A percentile compares a stretch with the other conserved stretches of the same genome.
Evolutionary conservation across 75 land plant genomes (phyloP).

Genomic region (Isoetes taiwanensis): DNA sequence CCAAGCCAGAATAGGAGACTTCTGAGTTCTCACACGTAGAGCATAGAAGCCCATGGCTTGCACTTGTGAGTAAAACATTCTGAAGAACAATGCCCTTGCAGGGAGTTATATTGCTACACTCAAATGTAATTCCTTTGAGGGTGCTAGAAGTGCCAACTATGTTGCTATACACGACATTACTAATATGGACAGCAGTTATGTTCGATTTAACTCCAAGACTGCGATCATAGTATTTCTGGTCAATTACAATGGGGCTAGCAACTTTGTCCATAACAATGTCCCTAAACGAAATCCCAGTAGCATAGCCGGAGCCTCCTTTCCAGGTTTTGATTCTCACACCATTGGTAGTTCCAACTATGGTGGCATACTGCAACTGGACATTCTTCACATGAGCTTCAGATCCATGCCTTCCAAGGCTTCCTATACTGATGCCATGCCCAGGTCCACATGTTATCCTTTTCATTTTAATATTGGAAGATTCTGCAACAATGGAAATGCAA

Average conservation of each 20-base stretch:
- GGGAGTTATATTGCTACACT: too few relatives aligned
- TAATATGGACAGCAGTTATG: too few relatives aligned
- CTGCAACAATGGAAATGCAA: constrained; percentile 61
- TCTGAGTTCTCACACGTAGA: too few relatives aligned
- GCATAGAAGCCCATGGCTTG: too few relatives aligned
- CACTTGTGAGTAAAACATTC: too few relatives aligned
- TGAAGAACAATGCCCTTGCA: too few relatives aligned
- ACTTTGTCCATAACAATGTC: neutral
- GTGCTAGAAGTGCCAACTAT: too few relatives aligned
- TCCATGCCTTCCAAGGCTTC: neutral
- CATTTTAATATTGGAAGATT: constrained; percentile 38
- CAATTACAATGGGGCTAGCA: constrained; percentile 10
- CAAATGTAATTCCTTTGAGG: too few relatives aligned
- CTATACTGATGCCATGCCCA: constrained; percentile 87
- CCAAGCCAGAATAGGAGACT: too few relatives aligned
- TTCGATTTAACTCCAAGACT: too few relatives aligned
- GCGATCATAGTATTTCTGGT: constrained; percentile 16
- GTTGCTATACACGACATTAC: too few relatives aligned
- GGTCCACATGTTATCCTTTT: constrained; percentile 63
- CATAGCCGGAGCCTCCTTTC: constrained; percentile 8
- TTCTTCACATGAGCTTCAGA: neutral
- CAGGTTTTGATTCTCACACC: constrained; percentile 13
- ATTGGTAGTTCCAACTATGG: neutral
- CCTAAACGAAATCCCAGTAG: neutral
- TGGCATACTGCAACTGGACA: neutral